Conservation (phyloP, 2,329 filamentous ascomycete species). For the Coniella vitis region DNA sequence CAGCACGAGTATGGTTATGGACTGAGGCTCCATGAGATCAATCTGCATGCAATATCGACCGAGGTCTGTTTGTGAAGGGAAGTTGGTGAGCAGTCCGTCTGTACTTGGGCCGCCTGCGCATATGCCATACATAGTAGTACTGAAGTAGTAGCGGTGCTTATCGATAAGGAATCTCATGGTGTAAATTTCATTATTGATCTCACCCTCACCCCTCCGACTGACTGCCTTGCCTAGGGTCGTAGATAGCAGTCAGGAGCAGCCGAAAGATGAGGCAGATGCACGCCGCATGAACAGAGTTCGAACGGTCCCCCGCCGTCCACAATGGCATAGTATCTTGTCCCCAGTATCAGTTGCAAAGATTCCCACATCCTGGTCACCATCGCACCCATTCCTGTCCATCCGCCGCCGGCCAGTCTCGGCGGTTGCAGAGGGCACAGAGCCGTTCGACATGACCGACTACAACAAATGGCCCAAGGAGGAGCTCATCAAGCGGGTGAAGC, state of each 20-base stretch:
- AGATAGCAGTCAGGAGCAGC: too few species aligned
- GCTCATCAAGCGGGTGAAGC: constrained; percentile 60
- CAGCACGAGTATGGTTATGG: constrained; percentile 49
- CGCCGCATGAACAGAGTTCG: constrained; percentile 7
- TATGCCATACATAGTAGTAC: too few species aligned
- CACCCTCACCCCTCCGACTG: neutral
- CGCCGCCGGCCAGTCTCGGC: neutral
- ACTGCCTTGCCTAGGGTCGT: too few species aligned
- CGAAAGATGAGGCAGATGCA: too few species aligned
- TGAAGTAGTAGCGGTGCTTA: constrained; percentile 6
- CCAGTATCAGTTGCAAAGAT: too few species aligned
- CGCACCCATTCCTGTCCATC: neutral
- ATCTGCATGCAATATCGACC: too few species aligned
- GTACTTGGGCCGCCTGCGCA: neutral
- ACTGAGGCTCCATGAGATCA: constrained; percentile 38
- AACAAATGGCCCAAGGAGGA: constrained; percentile 60
- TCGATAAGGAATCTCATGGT: constrained; percentile 17
- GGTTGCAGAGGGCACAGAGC: neutral
- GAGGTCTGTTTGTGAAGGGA: too few species aligned
- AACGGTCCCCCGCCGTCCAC: neutral
- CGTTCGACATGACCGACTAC: constrained; percentile 37
- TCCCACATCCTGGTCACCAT: too few species aligned
- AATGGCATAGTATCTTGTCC: constrained; percentile 7
- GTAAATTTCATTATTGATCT: constrained; percentile 8
- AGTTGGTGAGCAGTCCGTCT: too few species aligned